Base-by-base conservation (phyloP, 2,329 filamentous ascomycete genomes). In the Alternaria brassicae region DNA sequence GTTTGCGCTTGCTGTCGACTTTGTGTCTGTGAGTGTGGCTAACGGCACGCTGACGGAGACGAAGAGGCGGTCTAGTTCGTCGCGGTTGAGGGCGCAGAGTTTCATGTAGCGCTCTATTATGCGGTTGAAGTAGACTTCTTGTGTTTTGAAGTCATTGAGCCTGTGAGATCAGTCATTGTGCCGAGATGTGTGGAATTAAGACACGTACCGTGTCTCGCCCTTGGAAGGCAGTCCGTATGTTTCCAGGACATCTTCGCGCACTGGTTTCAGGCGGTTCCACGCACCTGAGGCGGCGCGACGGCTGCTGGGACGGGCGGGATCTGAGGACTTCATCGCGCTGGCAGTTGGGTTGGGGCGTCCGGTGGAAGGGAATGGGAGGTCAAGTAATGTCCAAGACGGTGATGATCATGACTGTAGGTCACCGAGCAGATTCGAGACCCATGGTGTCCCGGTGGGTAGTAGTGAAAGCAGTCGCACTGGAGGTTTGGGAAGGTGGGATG, bases 31-130 rank as follows among this genome's bases (percentile, higher is more conserved):
- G 2, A 40, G 13, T 13, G 34, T 47, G 42, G 55, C 28, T 3
- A 49, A 21, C 0, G 62, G 59, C 19, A 69, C 50, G 45, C 81
- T 79, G 19, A 95, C 82, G 1, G 88, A 88, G 2, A 89, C 86
- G 74, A 96, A 93, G 54, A 91, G 89, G 49, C 85, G 84, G 60
- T 93, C 86, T 25, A 97, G 86, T 67, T 90, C 88, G 65, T 91
- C 88, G 52, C 88, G 84, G 72, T 90, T 86, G 56, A 88, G 86
- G 15, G 91, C 91, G 81, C 93, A 96, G 77, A 97, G 96, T 63
- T 88, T 87, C 86, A 97, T 90, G 80, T 96, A 97, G 48, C 92
- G 88, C 73, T 94, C 89, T 58, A 93, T 88, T 70, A 97, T 96
- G 74, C 89, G 91, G 74, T 89, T 88, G 79, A 94, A 97, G 81